phyloP scores from a whole-genome alignment of 208 protist genomes.

The Giardia duodenalis region DNA sequence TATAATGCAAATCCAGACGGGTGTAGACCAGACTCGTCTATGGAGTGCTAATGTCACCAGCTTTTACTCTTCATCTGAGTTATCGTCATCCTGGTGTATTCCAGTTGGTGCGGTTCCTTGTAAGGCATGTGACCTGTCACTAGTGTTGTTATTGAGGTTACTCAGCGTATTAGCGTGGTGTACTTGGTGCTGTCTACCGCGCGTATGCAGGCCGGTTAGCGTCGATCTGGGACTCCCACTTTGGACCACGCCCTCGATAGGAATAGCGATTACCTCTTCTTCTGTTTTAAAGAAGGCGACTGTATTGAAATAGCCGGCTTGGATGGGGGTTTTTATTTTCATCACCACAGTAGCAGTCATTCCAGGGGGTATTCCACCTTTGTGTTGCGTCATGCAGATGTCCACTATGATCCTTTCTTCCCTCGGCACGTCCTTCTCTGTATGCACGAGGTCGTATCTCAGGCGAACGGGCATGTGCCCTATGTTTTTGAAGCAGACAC shows the following conservation, averaged over 20 bases:
- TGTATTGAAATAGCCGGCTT: background rate
- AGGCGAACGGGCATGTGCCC: background rate
- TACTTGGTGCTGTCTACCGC: too few species aligned
- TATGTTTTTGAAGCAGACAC: background rate
- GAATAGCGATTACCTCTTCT: background rate
- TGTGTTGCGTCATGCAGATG: background rate
- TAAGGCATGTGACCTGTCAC: too few species aligned
- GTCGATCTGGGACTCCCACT: too few species aligned
- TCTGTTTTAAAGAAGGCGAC: background rate
- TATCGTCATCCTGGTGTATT: too few species aligned
- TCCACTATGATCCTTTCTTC: background rate
- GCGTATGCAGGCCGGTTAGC: too few species aligned
- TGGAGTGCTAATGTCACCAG: too few species aligned
- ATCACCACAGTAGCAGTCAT: background rate
- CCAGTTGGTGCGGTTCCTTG: too few species aligned
- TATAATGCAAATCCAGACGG: too few species aligned
- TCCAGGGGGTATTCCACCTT: background rate
- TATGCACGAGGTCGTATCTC: background rate
- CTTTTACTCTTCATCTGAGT: too few species aligned
- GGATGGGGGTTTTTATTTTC: background rate
- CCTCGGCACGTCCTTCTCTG: background rate
- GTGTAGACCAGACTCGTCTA: too few species aligned
- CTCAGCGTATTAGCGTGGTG: too few species aligned
- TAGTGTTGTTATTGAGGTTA: too few species aligned
- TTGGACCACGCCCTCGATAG: background rate